A percentile compares a stretch with the other conserved stretches of the same genome.
These are phyloP conservation scores for Truncatella angustata DNA, from an alignment of 2,329 filamentous ascomycete species.

Conservation along the genomic window DNA sequence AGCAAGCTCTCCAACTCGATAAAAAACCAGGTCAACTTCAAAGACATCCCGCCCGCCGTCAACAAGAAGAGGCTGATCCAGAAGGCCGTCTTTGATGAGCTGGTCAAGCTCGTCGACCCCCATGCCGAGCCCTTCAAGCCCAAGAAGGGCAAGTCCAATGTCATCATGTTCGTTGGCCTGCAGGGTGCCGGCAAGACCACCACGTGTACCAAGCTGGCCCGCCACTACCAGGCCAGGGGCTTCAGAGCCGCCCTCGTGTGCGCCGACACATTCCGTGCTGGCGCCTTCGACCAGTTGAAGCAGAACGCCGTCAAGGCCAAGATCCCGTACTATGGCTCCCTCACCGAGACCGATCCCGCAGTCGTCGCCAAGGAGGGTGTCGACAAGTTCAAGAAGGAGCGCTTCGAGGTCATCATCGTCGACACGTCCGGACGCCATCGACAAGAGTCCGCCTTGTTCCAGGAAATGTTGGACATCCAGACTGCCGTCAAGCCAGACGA, in stretches of 20 bases:
- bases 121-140: conserved; percentile 95
- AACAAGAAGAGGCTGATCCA: conserved; percentile 99
- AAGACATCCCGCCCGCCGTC: conserved; percentile 82
- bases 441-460: conserved; percentile 92
- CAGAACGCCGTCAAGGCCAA: conserved; percentile 99
- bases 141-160: conserved; percentile 92
- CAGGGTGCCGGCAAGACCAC: conserved; percentile 98
- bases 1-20: conserved; percentile 91
- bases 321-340: conserved; percentile 95
- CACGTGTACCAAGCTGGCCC: conserved; percentile 92
- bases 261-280: conserved; percentile 96
- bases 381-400: conserved; percentile 98
- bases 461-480: conserved; percentile 98
- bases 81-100: conserved; percentile 95
- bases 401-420: conserved; percentile 97
- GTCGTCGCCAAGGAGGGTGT: conserved; percentile 94
- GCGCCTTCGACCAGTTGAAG: conserved; percentile 97
- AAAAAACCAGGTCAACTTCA: conserved; percentile 87
- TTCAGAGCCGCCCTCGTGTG: conserved; percentile 94
- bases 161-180: conserved; percentile 99
- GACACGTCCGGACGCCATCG: conserved; percentile 94
- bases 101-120: conserved; percentile 92
- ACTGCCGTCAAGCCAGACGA: conserved; percentile 86
- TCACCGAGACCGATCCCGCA: conserved; percentile 94
- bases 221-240: conserved; percentile 90